phyloP scores from a whole-genome alignment of 176 grass and related monocot species.

The Pontederia crassipes region DNA sequence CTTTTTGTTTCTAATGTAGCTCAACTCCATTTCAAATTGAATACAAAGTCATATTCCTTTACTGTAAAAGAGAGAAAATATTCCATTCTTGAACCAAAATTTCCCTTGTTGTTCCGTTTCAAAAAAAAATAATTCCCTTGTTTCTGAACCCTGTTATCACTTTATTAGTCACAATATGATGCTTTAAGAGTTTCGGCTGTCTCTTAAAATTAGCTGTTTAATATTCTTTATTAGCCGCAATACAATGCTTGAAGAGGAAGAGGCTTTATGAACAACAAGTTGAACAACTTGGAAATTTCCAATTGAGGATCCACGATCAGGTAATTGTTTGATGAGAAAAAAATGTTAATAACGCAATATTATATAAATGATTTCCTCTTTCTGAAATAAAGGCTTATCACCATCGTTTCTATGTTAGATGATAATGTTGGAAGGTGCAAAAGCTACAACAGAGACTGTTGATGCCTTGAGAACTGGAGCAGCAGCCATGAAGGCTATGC shows the following conservation, averaged over 20 bases:
- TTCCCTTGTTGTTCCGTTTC: too few relatives aligned
- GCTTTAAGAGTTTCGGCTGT: too few relatives aligned
- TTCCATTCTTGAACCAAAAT: too few relatives aligned
- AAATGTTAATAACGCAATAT: not conserved
- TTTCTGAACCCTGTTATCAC: too few relatives aligned
- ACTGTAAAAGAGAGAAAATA: too few relatives aligned
- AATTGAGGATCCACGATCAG: slow-evolving; percentile 84
- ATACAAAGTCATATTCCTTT: too few relatives aligned
- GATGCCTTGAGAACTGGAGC: slow-evolving; percentile 76
- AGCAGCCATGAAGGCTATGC: slow-evolving; percentile 77
- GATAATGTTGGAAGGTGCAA: slow-evolving; percentile 69
- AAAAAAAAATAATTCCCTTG: too few relatives aligned
- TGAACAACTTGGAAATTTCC: slow-evolving; percentile 72
- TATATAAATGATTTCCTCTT: slow-evolving; percentile 2
- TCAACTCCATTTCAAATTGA: too few relatives aligned
- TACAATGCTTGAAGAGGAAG: slow-evolving; percentile 76
- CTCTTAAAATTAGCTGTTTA: not conserved
- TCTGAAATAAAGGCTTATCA: slow-evolving; percentile 3
- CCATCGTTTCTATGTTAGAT: slow-evolving; percentile 20
- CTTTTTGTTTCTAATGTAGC: too few relatives aligned
- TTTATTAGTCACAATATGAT: too few relatives aligned
- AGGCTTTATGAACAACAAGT: slow-evolving; percentile 73
- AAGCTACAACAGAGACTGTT: slow-evolving; percentile 77
- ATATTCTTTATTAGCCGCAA: slow-evolving; percentile 43
- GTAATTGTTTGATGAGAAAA: slow-evolving; percentile 17